Conservation (phyloP, 1,139 yeast species). For the Yamadazyma spencermartinsiae region DNA sequence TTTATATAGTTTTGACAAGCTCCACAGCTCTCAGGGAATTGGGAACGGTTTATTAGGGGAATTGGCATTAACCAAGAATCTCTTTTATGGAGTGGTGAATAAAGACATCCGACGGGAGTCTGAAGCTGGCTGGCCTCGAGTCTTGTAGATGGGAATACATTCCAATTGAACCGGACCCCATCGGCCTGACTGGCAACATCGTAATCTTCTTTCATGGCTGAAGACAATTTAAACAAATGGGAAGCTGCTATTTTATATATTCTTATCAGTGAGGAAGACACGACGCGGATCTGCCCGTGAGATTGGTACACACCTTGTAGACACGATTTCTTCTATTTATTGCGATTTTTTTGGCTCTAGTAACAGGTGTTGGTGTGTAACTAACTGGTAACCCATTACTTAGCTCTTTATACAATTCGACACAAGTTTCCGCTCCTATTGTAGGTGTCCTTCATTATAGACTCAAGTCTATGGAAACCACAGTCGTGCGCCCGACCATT, state of each 20-base stretch:
- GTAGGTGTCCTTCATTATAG: too few relatives aligned
- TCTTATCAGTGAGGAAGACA: not conserved
- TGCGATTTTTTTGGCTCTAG: too few relatives aligned
- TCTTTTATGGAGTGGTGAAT: conserved; percentile 26
- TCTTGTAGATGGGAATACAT: conserved; percentile 47
- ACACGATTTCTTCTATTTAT: too few relatives aligned
- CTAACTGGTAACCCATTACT: too few relatives aligned
- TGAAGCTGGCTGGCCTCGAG: conserved; percentile 34
- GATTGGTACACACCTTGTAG: too few relatives aligned
- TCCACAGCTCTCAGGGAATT: conserved; percentile 23
- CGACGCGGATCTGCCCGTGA: not conserved
- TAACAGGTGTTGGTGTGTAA: too few relatives aligned
- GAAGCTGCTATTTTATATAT: not conserved
- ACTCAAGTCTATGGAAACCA: too few relatives aligned
- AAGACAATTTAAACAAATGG: not conserved
- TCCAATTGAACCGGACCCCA: conserved; percentile 50
- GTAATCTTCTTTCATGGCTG: conserved; percentile 12
- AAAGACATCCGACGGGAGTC: conserved; percentile 42
- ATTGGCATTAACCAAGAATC: conserved; percentile 7
- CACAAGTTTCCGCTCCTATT: not conserved
- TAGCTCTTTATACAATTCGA: too few relatives aligned
- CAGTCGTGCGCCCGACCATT: not conserved
- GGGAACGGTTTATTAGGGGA: conserved; percentile 6
- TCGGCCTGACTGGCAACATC: conserved; percentile 7
- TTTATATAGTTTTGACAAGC: conserved; percentile 32